Evolutionary conservation across 805 yeast genomes (phyloP), one percentile per base, ranked within the genome.

Genomic region (Wickerhamomyces mucosus): DNA sequence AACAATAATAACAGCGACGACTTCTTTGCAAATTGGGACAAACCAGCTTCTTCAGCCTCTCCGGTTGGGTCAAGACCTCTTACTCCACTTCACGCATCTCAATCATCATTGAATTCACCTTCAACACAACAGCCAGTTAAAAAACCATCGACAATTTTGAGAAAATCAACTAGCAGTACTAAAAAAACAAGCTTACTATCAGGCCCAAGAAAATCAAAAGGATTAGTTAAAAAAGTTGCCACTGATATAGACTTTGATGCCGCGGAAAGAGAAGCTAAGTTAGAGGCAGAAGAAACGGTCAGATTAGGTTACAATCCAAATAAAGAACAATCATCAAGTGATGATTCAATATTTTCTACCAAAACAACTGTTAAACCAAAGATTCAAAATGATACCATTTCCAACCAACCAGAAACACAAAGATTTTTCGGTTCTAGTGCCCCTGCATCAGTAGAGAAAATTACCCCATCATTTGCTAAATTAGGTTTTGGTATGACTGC

Each of bases 401-500:
- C 45, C 19, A 44, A 41, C 16, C 50, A 53, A 27, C 50, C 46
- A 27, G 33, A 37, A 16, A 33, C 28, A 26, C 34, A 29, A 21
- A 35, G 32, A 6, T 14, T 26, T 4, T 34, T 29, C 16, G 30
- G 33, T 15, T 31, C 37, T 13, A 25, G 38, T 15, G n/a, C 43
- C 13, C 40, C 37, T 10, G n/a, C 41, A 12, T 16, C 40, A 7
- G 39, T 67, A 41, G 67, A 67, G 35, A 63, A 63, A 34, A 63
- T 75, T 20, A 69, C 83, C 7, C 86, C 79, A 41, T 65, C 75
- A 39, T 77, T 83, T 53, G 92, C 92, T 38, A 79, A 71, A 51
- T 64, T 86, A 39, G 95, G 96, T 1, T 86, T 86, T 49, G 96
- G 96, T 45, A 88, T 85, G 94, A 72, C 75, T 6, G 70, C 65